A percentile compares a stretch with the other conserved stretches of the same genome.
These are phyloP conservation scores for Aspergillus affinis DNA, from an alignment of 495 filamentous ascomycete species.

Conservation along the genomic window DNA sequence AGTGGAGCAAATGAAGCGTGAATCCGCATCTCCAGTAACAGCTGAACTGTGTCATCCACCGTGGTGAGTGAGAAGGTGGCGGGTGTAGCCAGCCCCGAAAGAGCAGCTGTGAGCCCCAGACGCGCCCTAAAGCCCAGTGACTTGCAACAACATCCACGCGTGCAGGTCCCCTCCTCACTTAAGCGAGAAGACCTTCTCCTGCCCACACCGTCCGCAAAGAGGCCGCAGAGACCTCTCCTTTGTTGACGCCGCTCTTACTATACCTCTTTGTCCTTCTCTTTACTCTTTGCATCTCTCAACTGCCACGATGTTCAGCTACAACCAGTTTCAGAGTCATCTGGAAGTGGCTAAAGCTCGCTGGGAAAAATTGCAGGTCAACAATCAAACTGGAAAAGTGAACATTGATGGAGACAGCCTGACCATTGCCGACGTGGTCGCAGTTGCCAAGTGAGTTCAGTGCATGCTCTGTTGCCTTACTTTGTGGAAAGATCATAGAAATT, in stretches of 20 bases:
- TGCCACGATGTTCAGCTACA: background rate
- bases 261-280: background rate
- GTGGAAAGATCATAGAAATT: background rate
- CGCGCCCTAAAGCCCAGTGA: background rate
- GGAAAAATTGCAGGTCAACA: background rate
- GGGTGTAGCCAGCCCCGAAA: background rate
- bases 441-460: slow-evolving; percentile 12
- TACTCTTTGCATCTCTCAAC: background rate
- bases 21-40: too few species aligned
- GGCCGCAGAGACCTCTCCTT: background rate
- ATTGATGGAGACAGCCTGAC: slow-evolving; percentile 19
- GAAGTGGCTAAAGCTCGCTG: background rate
- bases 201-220: background rate
- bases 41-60: background rate
- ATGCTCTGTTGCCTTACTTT: background rate
- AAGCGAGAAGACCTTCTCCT: background rate
- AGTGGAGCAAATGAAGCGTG: too few species aligned
- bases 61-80: too few species aligned
- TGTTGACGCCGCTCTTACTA: background rate
- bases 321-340: background rate
- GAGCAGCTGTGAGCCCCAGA: background rate
- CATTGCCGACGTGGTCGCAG: slow-evolving; percentile 19
- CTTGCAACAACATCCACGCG: background rate
- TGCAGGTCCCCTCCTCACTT: background rate
- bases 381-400: background rate